Base-by-base conservation (phyloP, 768 basidiomycete genomes). In the Mycena filopes region DNA sequence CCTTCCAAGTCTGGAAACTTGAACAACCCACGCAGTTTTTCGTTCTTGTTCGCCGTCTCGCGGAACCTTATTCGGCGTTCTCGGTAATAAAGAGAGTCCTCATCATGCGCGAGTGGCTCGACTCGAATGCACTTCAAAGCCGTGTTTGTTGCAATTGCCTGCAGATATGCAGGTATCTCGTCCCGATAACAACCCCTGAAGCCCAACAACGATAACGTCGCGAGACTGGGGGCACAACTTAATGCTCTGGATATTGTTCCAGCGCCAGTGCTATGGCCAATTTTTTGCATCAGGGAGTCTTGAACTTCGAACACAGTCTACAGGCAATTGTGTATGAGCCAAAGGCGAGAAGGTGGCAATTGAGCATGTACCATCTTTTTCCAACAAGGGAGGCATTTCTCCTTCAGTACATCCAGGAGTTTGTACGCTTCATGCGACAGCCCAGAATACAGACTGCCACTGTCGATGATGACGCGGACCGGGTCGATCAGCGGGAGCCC, bases 401-500 rank as follows among this genome's bases (percentile, higher is more conserved):
- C 38, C 26, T 21, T 36, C 21, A 62, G 45, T 21, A 21, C 23
- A 1, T 38, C 10, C 7, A 46, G 2, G 2, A 62, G 25, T 10
- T 61, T 61, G 23, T 28, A 12, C n/a, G 42, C 29, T 15, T 1
- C 5, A 25, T 2, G 49, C 15, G 18, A 38, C 9, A 23, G 0
- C 0, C 28, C 5, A 11, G n/a, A n/a, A n/a, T 20, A 6, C 9
- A 3, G 15, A 4, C 9, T 23, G 1, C 28, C 20, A 9, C 16
- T 28, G 25, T 28, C 28, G 18, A 62, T 2, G 20, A 62, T 62
- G 43, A 62, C 33, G 18, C 53, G 60, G 13, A 48, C 33, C 10
- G 63, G 63, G n/a, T 55, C 8, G 28, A 65, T 18, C 36, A 60
- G 41, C 12, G 28, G 51, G 20, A 65, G 26, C 33, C 63, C 61